phyloP scores from a whole-genome alignment of 2,329 filamentous ascomycete species.

The Exophiala bonariae region DNA sequence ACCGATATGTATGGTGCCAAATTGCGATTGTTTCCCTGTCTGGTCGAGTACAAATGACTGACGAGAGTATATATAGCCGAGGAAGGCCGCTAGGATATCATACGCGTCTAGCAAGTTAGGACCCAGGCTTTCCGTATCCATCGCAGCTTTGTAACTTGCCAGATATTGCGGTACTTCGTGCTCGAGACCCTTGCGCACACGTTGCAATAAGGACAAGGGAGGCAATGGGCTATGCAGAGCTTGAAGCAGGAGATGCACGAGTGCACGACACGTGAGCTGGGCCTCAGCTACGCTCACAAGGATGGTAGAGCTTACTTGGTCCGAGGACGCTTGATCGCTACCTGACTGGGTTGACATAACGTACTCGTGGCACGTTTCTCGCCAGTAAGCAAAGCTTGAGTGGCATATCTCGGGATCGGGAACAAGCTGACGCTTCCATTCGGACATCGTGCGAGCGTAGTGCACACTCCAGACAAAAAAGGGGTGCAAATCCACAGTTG shows the following conservation, averaged over 20 bases:
- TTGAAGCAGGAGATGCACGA: neutral
- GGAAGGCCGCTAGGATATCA: too few relatives aligned
- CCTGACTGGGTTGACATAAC: neutral
- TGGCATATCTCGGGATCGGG: neutral
- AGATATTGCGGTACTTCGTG: too few relatives aligned
- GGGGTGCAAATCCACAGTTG: neutral
- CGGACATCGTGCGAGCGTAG: slow-evolving; percentile 3
- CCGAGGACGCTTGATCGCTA: neutral
- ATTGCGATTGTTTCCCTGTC: too few relatives aligned
- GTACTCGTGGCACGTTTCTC: neutral
- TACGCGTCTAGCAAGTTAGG: too few relatives aligned
- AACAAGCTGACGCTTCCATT: neutral
- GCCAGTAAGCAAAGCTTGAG: slow-evolving; percentile 3
- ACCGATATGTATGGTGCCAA: too few relatives aligned
- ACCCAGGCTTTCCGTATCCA: too few relatives aligned
- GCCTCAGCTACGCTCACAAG: neutral
- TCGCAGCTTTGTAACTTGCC: too few relatives aligned
- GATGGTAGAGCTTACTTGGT: neutral
- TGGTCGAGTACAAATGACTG: too few relatives aligned
- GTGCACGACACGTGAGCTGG: slow-evolving; percentile 1
- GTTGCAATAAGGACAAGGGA: too few relatives aligned
- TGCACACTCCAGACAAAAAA: slow-evolving; percentile 6
- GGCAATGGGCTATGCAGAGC: too few relatives aligned
- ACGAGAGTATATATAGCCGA: too few relatives aligned
- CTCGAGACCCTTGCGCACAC: too few relatives aligned